phyloP scores from a whole-genome alignment of 805 yeast species.

The Candida sakaeoensis region DNA sequence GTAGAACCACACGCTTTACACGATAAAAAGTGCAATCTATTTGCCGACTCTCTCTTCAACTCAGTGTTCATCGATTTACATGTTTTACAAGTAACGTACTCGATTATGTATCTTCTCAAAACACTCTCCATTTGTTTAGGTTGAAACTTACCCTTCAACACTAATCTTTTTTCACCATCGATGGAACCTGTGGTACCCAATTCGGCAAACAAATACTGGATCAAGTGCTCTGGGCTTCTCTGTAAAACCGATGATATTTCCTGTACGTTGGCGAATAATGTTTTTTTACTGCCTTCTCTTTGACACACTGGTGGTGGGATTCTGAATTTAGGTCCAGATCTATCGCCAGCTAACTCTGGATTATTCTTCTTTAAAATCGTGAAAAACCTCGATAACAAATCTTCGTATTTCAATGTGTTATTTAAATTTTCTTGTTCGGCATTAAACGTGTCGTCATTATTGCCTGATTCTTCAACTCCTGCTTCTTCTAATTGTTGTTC shows the following conservation, averaged over 20 bases:
- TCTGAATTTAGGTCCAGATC: slow-evolving; percentile 86
- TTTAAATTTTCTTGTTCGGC: slow-evolving; percentile 23
- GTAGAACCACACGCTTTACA: slow-evolving; percentile 98
- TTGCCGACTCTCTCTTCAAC: slow-evolving; percentile 90
- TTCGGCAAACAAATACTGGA: slow-evolving; percentile 95
- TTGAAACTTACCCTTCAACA: slow-evolving; percentile 96
- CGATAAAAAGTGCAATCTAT: slow-evolving; percentile 94
- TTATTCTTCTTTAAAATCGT: slow-evolving; percentile 82
- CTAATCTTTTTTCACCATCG: slow-evolving; percentile 95
- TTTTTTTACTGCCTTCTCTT: slow-evolving; percentile 97
- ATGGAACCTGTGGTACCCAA: slow-evolving; percentile 99
- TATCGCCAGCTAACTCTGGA: slow-evolving; percentile 98
- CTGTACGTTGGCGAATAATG: slow-evolving; percentile 93
- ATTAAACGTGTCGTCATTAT: slow-evolving; percentile 13
- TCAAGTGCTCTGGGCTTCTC: slow-evolving; percentile 94
- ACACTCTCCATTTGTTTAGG: slow-evolving; percentile 97
- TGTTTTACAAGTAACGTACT: slow-evolving; percentile 97
- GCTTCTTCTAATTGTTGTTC: slow-evolving; percentile 89
- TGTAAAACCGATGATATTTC: slow-evolving; percentile 91
- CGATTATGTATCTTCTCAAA: slow-evolving; percentile 91
- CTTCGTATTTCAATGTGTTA: slow-evolving; percentile 69
- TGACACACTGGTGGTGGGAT: slow-evolving; percentile 96
- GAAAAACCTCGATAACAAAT: slow-evolving; percentile 81
- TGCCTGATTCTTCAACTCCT: slow-evolving; percentile 59
- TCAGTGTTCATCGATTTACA: slow-evolving; percentile 98